These are phyloP conservation scores for Oldenlandia corymbosa DNA, from an alignment of 257 asterid genomes.

Conservation along the genomic window DNA sequence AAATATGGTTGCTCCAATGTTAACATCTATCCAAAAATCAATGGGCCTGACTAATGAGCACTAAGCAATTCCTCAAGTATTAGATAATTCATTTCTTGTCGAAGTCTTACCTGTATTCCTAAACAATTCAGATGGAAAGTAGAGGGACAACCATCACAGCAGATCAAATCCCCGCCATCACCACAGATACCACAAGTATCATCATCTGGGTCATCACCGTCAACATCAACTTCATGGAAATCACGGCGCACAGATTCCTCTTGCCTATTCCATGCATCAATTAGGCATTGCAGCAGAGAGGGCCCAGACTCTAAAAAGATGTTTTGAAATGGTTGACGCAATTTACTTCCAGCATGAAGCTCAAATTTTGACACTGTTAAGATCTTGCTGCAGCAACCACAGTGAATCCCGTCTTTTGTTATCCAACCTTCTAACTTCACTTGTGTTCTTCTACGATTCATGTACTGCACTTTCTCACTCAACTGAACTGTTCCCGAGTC, in stretches of 20 bases:
- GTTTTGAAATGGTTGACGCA: slow-evolving; percentile 84
- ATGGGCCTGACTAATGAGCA: background rate
- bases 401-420: slow-evolving; percentile 89
- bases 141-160: slow-evolving; percentile 97
- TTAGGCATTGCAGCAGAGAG: slow-evolving; percentile 80
- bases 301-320: slow-evolving; percentile 75
- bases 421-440: slow-evolving; percentile 95
- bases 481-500: slow-evolving; percentile 61
- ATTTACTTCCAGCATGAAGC: slow-evolving; percentile 94
- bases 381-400: slow-evolving; percentile 97
- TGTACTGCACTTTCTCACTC: slow-evolving; percentile 86
- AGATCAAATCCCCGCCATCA: slow-evolving; percentile 96
- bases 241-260: slow-evolving; percentile 49
- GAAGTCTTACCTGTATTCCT: slow-evolving; percentile 54
- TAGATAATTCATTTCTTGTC: background rate
- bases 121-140: slow-evolving; percentile 92
- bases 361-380: slow-evolving; percentile 89
- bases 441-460: slow-evolving; percentile 69
- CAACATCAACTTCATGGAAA: slow-evolving; percentile 51
- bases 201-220: slow-evolving; percentile 89
- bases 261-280: slow-evolving; percentile 90
- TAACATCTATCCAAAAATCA: background rate
- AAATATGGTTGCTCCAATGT: background rate
- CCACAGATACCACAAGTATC: slow-evolving; percentile 93
- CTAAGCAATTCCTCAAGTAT: slow-evolving; percentile 1